These are phyloP conservation scores for Neospora caninum DNA, from an alignment of 169 alveolate genomes.

Conservation along the genomic window DNA sequence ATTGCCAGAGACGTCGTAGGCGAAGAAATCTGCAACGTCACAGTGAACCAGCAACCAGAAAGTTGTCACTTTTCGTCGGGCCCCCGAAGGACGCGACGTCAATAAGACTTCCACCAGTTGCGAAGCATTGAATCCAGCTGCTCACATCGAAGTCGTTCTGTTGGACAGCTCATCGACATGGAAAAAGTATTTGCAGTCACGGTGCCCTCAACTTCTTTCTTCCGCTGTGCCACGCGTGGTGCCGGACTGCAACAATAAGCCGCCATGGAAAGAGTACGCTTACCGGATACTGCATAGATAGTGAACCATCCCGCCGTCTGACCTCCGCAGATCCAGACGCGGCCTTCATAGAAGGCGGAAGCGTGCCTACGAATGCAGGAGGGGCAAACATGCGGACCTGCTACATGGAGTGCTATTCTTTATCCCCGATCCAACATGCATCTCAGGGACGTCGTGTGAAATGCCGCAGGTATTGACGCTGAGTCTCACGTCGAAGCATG, in stretches of 20 bases:
- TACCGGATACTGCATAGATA: conserved; percentile 51
- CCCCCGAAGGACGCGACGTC: not conserved
- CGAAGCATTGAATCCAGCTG: too few species aligned
- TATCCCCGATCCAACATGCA: too few species aligned
- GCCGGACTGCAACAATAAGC: too few species aligned
- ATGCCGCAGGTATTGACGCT: too few species aligned
- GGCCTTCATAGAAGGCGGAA: conserved; percentile 48
- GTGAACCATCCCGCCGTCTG: conserved; percentile 56
- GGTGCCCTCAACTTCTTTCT: too few species aligned
- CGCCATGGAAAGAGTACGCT: not conserved
- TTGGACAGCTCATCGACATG: too few species aligned
- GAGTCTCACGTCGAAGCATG: too few species aligned
- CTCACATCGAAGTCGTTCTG: too few species aligned
- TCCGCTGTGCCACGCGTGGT: too few species aligned
- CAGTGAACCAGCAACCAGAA: not conserved
- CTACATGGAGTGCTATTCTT: not conserved
- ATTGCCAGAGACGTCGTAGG: conserved; percentile 52
- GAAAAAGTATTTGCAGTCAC: too few species aligned
- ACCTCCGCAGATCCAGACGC: conserved; percentile 62
- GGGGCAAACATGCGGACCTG: not conserved
- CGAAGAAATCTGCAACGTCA: conserved; percentile 54
- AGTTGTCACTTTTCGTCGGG: not conserved
- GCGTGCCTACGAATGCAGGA: conserved; percentile 45
- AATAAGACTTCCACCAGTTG: too few species aligned
- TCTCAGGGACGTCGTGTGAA: too few species aligned